These are phyloP conservation scores for Boletus insuetus DNA, from an alignment of 768 basidiomycete species.

Conservation along the genomic window DNA sequence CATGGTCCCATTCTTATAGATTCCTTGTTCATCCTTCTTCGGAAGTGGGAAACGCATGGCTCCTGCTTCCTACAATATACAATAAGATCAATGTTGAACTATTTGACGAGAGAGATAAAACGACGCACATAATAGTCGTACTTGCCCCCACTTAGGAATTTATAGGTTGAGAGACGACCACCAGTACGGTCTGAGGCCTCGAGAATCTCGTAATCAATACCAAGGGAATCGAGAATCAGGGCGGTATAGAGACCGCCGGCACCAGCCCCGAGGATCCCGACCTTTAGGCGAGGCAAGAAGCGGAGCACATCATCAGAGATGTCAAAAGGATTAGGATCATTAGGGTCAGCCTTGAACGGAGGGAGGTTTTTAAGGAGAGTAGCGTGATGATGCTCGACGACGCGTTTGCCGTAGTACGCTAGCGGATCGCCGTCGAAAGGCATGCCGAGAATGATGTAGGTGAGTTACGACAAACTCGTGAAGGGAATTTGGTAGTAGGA, in stretches of 20 bases:
- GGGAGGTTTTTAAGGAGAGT: not conserved
- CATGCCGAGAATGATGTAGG: not conserved
- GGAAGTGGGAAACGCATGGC: slow-evolving; percentile 40
- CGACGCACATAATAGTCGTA: slow-evolving; percentile 38
- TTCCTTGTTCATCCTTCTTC: slow-evolving; percentile 11
- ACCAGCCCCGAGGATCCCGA: slow-evolving; percentile 23
- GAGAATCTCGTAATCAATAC: slow-evolving; percentile 44
- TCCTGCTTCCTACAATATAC: slow-evolving; percentile 32
- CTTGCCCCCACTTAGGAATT: slow-evolving; percentile 29
- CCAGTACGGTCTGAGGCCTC: slow-evolving; percentile 41
- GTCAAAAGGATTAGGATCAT: not conserved
- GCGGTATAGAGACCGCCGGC: slow-evolving; percentile 40
- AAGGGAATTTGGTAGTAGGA: too few relatives aligned
- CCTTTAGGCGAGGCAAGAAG: slow-evolving; percentile 4
- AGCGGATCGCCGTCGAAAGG: slow-evolving; percentile 18
- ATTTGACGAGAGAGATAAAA: not conserved
- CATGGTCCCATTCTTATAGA: slow-evolving; percentile 27
- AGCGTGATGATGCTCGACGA: slow-evolving; percentile 14
- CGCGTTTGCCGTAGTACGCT: slow-evolving; percentile 12
- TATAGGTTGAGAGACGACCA: slow-evolving; percentile 44
- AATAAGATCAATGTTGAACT: not conserved
- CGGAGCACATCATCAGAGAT: not conserved
- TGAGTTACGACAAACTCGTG: not conserved
- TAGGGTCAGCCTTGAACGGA: not conserved
- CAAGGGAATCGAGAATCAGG: slow-evolving; percentile 42